A percentile compares a stretch with the other conserved stretches of the same genome.
Evolutionary conservation across 768 basidiomycete genomes (phyloP).

Genomic region (Strobilomyces echinocephalus): DNA sequence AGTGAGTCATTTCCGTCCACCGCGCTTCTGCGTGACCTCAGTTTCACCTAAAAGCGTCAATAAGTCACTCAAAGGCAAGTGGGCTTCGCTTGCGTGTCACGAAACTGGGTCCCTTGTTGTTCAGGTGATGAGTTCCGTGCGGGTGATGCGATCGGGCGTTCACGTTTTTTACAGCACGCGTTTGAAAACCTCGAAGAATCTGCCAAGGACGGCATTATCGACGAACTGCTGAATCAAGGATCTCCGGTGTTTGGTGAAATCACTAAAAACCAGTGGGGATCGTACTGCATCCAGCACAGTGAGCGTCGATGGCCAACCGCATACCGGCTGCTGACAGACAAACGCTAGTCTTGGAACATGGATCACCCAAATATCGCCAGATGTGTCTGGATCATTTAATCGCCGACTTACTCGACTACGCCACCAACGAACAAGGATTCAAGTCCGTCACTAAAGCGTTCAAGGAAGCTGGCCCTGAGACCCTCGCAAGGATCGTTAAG

Average conservation of each 20-base stretch:
- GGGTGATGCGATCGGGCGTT: not conserved
- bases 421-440: conserved; percentile 80
- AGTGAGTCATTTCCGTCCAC: conserved; percentile 42
- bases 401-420: conserved; percentile 70
- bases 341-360: conserved; percentile 72
- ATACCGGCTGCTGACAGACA: conserved; percentile 2
- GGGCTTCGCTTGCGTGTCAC: conserved; percentile 86
- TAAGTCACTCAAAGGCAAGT: conserved; percentile 81
- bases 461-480: conserved; percentile 78
- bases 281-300: conserved; percentile 86
- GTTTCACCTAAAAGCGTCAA: conserved; percentile 55
- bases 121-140: conserved; percentile 46
- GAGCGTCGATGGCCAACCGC: conserved; percentile 25
- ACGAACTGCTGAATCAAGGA: conserved; percentile 76
- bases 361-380: conserved; percentile 66
- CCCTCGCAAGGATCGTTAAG: conserved; percentile 66
- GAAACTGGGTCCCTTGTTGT: conserved; percentile 88
- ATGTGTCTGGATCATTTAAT: conserved; percentile 78
- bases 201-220: conserved; percentile 80
- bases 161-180: conserved; percentile 50
- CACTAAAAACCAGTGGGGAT: conserved; percentile 85
- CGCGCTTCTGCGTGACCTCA: not conserved
- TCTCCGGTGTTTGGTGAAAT: conserved; percentile 65
- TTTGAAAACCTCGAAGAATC: conserved; percentile 82
- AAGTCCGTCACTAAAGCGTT: conserved; percentile 84